Percentiles rank a stretch among this genome's conserved stretches.
phyloP scores from a whole-genome alignment of 306 rosid species.

The Ammopiptanthus mongolicus region DNA sequence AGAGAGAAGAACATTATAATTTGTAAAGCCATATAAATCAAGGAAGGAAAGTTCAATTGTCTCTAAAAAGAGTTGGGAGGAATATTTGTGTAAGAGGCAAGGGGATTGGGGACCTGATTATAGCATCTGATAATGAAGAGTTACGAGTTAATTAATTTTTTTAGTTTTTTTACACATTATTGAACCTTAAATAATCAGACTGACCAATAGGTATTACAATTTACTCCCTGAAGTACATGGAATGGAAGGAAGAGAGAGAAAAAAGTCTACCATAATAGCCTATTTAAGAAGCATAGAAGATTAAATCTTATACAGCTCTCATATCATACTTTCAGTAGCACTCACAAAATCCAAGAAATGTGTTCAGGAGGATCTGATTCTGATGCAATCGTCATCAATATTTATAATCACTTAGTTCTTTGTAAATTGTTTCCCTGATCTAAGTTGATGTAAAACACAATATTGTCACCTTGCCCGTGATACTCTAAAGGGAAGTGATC shows the following conservation, averaged over 20 bases:
- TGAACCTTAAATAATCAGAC: background rate
- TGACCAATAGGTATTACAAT: background rate
- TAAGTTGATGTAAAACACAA: background rate
- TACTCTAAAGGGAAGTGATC: background rate
- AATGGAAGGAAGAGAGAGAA: background rate
- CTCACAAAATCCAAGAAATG: background rate
- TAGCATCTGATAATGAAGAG: background rate
- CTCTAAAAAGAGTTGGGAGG: background rate
- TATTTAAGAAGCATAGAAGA: background rate
- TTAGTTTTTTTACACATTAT: background rate
- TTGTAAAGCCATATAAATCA: background rate
- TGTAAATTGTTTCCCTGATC: slow-evolving; percentile 8
- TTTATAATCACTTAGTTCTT: background rate
- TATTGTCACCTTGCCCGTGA: background rate
- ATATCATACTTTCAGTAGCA: background rate
- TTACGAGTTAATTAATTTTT: background rate
- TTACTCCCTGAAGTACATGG: background rate
- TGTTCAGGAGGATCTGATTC: background rate
- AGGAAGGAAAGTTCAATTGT: background rate
- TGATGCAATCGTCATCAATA: background rate
- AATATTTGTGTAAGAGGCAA: background rate
- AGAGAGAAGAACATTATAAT: background rate
- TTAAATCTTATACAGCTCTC: background rate
- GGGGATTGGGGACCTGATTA: background rate
- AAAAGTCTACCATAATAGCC: background rate